Conservation (phyloP, 345 rosid species). For the Eucalyptus viminalis region DNA sequence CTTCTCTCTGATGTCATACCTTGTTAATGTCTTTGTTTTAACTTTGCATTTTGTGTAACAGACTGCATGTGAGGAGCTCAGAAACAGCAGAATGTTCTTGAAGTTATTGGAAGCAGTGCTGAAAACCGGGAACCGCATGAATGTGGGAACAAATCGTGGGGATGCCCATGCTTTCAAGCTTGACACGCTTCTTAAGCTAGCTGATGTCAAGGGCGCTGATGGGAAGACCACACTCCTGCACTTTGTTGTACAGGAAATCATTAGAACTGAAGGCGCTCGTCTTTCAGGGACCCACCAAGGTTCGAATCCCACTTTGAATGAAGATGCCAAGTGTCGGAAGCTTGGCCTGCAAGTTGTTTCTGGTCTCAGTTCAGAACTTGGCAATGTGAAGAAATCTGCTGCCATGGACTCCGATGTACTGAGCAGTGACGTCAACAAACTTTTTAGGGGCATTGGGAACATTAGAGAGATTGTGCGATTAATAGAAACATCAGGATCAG, state of each 20-base stretch:
- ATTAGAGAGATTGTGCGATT: constrained; percentile 40
- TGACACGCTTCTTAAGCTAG: constrained; percentile 92
- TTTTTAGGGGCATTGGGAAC: constrained; percentile 50
- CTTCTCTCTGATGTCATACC: neutral
- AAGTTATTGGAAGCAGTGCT: constrained; percentile 94
- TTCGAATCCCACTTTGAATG: constrained; percentile 14
- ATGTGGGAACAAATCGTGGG: constrained; percentile 95
- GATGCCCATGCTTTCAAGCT: constrained; percentile 99
- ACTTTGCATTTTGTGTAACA: constrained; percentile 3
- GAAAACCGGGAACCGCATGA: constrained; percentile 99
- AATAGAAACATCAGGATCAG: constrained; percentile 16
- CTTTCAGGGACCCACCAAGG: constrained; percentile 38
- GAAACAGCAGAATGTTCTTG: constrained; percentile 83
- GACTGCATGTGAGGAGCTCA: constrained; percentile 94
- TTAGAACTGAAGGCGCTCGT: constrained; percentile 87
- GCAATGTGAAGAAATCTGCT: constrained; percentile 88
- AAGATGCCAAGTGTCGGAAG: constrained; percentile 74
- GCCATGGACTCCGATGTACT: constrained; percentile 95
- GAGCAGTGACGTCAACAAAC: constrained; percentile 69
- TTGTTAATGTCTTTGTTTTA: neutral
- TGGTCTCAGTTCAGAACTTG: constrained; percentile 64
- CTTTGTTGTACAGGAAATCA: constrained; percentile 95
- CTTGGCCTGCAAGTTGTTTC: constrained; percentile 94
- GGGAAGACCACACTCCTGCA: constrained; percentile 96
- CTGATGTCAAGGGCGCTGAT: constrained; percentile 89